Conservation (phyloP, 2,329 filamentous ascomycete genomes). For the Biscogniauxia sp. region DNA sequence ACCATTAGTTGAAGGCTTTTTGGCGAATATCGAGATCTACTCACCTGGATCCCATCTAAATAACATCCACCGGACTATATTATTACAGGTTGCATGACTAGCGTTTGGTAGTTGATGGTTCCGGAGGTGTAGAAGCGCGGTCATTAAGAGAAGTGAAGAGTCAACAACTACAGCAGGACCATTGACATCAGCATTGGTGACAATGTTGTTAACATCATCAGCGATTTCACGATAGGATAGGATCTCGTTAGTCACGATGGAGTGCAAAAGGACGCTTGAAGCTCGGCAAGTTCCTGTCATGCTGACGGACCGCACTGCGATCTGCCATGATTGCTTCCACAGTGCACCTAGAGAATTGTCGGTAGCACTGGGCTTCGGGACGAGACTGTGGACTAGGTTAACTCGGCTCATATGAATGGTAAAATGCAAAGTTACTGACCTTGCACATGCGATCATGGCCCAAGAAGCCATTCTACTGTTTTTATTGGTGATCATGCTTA, state of each 20-base stretch:
- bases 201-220: constrained; percentile 68
- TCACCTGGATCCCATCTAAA: constrained; percentile 79
- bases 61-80: constrained; percentile 79
- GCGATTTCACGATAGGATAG: constrained; percentile 65
- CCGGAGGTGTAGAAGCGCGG: constrained; percentile 62
- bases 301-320: constrained; percentile 67
- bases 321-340: constrained; percentile 77
- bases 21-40: constrained; percentile 23
- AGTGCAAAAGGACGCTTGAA: constrained; percentile 70
- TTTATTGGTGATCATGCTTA: constrained; percentile 65
- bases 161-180: constrained; percentile 80
- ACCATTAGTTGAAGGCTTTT: constrained; percentile 15
- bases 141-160: constrained; percentile 72
- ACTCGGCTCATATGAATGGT: constrained; percentile 2
- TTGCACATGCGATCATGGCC: constrained; percentile 79
- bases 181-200: constrained; percentile 75
- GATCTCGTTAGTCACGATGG: constrained; percentile 64
- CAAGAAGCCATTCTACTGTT: constrained; percentile 67
- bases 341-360: constrained; percentile 40
- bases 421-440: constrained; percentile 49
- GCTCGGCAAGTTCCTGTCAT: constrained; percentile 71
- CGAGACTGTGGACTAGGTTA: constrained; percentile 39
- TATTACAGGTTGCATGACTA: constrained; percentile 64
- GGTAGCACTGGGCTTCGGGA: constrained; percentile 40
- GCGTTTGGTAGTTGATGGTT: constrained; percentile 67